These are phyloP conservation scores for Phascolomyces articulosus DNA, from an alignment of 371 early-diverging fungal genomes.

Conservation along the genomic window DNA sequence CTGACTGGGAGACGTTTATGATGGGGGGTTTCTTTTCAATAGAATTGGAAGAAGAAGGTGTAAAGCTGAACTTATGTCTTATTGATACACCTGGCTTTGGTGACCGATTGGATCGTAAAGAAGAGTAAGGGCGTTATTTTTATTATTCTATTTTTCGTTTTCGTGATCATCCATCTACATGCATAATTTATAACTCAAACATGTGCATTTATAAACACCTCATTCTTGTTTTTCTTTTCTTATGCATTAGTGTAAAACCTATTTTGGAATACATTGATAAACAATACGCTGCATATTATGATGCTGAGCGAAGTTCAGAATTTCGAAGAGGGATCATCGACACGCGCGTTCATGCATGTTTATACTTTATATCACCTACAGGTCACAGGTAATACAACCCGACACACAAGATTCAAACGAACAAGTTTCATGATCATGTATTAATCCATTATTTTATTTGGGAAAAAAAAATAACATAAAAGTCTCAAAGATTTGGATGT, in stretches of 20 bases:
- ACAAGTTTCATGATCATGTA: too few species aligned
- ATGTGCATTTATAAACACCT: too few species aligned
- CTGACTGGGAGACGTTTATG: too few species aligned
- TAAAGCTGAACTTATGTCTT: slow-evolving; percentile 83
- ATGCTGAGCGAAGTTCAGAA: slow-evolving; percentile 89
- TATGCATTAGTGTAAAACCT: slow-evolving; percentile 59
- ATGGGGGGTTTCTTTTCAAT: too few species aligned
- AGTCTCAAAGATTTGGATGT: slow-evolving; percentile 91
- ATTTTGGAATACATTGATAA: slow-evolving; percentile 90
- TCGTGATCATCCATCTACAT: too few species aligned
- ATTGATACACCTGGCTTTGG: slow-evolving; percentile 98
- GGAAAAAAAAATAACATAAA: too few species aligned
- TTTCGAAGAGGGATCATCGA: slow-evolving; percentile 72
- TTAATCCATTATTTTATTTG: too few species aligned
- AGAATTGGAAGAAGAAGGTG: slow-evolving; percentile 92
- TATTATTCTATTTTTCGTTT: background rate
- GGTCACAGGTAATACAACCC: slow-evolving; percentile 91
- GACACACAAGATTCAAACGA: too few species aligned
- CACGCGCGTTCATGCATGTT: slow-evolving; percentile 90
- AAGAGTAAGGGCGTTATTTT: slow-evolving; percentile 61
- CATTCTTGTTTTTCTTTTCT: too few species aligned
- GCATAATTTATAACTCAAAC: too few species aligned
- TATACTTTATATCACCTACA: slow-evolving; percentile 94
- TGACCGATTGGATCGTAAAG: slow-evolving; percentile 75
- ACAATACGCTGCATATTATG: slow-evolving; percentile 88